phyloP scores from a whole-genome alignment of 108 stramenopile species.

The Skeletonema grethae region DNA sequence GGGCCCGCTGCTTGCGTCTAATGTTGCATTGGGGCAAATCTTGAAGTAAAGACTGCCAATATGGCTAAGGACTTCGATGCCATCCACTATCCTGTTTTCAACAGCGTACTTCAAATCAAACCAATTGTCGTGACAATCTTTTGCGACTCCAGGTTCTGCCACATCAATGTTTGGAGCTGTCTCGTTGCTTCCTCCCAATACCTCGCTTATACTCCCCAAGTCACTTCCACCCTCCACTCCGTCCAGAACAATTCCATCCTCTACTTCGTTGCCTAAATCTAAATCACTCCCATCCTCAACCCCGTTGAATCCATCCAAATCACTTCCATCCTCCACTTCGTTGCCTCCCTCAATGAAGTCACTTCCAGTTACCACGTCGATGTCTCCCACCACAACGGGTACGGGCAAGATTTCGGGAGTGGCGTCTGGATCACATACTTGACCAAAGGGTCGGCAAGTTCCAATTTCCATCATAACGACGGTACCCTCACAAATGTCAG shows the following conservation, averaged over 20 bases:
- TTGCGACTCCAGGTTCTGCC: neutral
- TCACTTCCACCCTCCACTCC: neutral
- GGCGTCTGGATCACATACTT: neutral
- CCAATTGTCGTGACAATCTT: conserved; percentile 35
- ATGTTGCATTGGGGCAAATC: conserved; percentile 30
- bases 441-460: neutral
- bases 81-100: neutral
- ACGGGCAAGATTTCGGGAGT: no score
- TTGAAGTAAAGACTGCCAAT: conserved; percentile 30
- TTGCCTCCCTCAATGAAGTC: no score
- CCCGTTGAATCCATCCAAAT: no score
- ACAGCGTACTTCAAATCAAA: conserved; percentile 37
- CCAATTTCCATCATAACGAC: neutral
- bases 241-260: no score
- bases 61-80: neutral
- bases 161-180: neutral
- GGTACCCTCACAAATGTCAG: neutral
- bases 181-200: neutral
- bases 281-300: no score
- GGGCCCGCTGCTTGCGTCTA: conserved; percentile 21
- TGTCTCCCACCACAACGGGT: no score
- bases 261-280: neutral
- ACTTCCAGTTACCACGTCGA: no score
- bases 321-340: no score
- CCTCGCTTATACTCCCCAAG: neutral